phyloP scores from a whole-genome alignment of 768 basidiomycete genomes.

The Rhizopogon vinicolor region DNA sequence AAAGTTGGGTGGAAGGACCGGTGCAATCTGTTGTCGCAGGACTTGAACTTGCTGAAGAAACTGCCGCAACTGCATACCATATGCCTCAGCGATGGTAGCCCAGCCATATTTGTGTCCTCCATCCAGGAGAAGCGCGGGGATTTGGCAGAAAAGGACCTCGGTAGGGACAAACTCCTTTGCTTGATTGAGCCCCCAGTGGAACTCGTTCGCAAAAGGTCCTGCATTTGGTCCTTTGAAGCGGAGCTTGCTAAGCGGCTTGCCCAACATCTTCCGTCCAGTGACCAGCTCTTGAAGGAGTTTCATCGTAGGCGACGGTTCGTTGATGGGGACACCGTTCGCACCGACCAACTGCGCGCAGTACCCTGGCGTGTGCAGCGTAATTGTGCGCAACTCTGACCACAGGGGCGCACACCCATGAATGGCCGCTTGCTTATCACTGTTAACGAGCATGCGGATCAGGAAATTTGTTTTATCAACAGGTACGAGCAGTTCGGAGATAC shows the following conservation, averaged over 20 bases:
- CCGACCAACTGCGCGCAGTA: conserved; percentile 17
- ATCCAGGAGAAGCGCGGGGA: conserved; percentile 17
- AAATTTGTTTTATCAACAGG: conserved; percentile 26
- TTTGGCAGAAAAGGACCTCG: conserved; percentile 17
- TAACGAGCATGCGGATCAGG: conserved; percentile 25
- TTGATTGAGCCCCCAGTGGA: conserved; percentile 23
- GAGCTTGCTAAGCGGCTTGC: conserved; percentile 16
- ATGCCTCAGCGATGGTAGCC: conserved; percentile 25
- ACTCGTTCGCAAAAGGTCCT: conserved; percentile 20
- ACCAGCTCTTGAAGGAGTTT: conserved; percentile 22
- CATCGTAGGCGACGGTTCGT: conserved; percentile 27
- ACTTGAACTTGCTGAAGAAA: conserved; percentile 26
- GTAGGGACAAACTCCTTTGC: conserved; percentile 21
- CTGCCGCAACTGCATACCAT: conserved; percentile 24
- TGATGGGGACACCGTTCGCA: conserved; percentile 16
- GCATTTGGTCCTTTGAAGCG: conserved; percentile 28
- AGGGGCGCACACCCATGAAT: conserved; percentile 23
- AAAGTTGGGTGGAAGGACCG: conserved; percentile 27
- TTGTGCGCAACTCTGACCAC: conserved; percentile 20
- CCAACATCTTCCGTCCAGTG: conserved; percentile 15
- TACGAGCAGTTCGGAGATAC: conserved; percentile 25
- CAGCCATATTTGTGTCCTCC: conserved; percentile 23
- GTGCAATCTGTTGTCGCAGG: conserved; percentile 25
- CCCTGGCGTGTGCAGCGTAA: conserved; percentile 27
- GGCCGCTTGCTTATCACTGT: conserved; percentile 28